These are phyloP conservation scores for Suillus ampliporus DNA, from an alignment of 768 basidiomycete genomes.

Conservation along the genomic window DNA sequence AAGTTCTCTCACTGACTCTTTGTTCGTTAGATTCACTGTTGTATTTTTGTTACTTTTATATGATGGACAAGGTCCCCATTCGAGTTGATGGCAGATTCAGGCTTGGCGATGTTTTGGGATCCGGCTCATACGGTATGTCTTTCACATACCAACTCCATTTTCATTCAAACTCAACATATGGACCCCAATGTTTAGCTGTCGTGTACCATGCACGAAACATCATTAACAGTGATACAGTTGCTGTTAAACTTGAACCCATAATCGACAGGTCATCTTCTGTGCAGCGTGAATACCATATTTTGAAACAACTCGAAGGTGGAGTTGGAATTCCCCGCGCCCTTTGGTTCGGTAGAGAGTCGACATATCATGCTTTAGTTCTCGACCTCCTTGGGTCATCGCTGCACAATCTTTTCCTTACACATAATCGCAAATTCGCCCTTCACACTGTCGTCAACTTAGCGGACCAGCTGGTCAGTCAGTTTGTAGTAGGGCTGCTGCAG, in stretches of 20 bases:
- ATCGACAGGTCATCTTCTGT: background rate
- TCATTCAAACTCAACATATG: background rate
- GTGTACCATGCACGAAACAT: background rate
- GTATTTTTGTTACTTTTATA: background rate
- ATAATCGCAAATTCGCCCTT: background rate
- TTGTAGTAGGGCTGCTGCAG: background rate
- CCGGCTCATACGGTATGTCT: background rate
- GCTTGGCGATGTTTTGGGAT: background rate
- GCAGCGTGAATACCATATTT: constrained; percentile 4
- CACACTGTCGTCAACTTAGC: background rate
- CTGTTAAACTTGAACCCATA: constrained; percentile 3
- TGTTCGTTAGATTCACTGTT: background rate
- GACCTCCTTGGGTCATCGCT: constrained; percentile 6
- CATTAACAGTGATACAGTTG: background rate
- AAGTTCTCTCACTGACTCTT: too few relatives aligned
- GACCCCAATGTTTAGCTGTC: background rate
- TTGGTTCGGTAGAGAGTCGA: constrained; percentile 3
- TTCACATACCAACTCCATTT: background rate
- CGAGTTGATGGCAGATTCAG: background rate
- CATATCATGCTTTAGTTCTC: background rate
- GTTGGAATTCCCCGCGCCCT: constrained; percentile 8
- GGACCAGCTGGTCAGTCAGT: constrained; percentile 4
- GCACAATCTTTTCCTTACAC: background rate
- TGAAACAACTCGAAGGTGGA: constrained; percentile 11
- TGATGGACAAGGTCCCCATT: background rate